phyloP scores from a whole-genome alignment of 345 rosid genomes.

The Aquilaria malaccensis region DNA sequence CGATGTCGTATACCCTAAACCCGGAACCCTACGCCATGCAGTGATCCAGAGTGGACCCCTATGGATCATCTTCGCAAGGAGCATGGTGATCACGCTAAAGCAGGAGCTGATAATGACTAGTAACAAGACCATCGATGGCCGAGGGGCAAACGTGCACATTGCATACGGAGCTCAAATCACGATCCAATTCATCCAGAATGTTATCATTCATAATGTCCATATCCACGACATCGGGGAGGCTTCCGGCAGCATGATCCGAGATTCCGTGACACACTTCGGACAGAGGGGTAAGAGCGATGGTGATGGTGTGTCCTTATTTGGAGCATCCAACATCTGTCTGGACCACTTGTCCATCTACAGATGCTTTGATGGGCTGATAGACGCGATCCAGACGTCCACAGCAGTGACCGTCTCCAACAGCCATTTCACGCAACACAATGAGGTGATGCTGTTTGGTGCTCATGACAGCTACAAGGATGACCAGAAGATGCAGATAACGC shows the following conservation, averaged over 20 bases:
- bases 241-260: conserved; percentile 57
- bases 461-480: conserved; percentile 21
- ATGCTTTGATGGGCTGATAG: conserved; percentile 67
- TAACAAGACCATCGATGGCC: conserved; percentile 75
- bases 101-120: conserved; percentile 59
- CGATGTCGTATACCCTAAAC: conserved; percentile 50
- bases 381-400: conserved; percentile 62
- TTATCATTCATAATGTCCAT: conserved; percentile 62
- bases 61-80: conserved; percentile 52
- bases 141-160: conserved; percentile 57
- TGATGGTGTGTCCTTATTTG: conserved; percentile 67
- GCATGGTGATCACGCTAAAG: conserved; percentile 52
- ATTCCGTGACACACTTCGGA: conserved; percentile 52
- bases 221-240: conserved; percentile 44
- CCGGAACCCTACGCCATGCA: conserved; percentile 57
- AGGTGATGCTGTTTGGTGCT: conserved; percentile 41
- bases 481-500: conserved; percentile 32
- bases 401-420: conserved; percentile 35
- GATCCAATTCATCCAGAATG: conserved; percentile 40
- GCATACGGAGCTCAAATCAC: conserved; percentile 65
- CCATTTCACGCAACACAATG: background rate
- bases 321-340: conserved; percentile 59
- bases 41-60: conserved; percentile 50
- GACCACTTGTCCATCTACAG: conserved; percentile 70
- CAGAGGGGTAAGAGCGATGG: conserved; percentile 63